These are phyloP conservation scores for Trichoderma asperellum DNA, from an alignment of 2,329 filamentous ascomycete species.

Conservation along the genomic window DNA sequence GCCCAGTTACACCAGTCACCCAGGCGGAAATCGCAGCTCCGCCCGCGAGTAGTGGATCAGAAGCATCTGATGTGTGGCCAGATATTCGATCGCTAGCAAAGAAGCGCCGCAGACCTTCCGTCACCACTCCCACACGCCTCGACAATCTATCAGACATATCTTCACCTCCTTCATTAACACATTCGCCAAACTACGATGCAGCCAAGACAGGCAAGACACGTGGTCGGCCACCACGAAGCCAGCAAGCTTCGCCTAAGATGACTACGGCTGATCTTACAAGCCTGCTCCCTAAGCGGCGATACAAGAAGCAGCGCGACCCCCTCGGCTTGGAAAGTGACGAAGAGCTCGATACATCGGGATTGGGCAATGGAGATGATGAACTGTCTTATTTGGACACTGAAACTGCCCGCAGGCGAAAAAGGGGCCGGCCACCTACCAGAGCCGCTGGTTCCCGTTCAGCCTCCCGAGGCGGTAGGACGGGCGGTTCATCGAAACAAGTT, in stretches of 20 bases:
- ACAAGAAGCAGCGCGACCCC: constrained; percentile 45
- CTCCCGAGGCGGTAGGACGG: constrained; percentile 37
- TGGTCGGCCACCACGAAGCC: constrained; percentile 35
- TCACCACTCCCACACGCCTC: constrained; percentile 44
- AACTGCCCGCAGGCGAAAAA: constrained; percentile 42
- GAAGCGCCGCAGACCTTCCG: constrained; percentile 47
- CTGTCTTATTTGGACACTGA: constrained; percentile 51
- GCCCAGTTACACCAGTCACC: constrained; percentile 50
- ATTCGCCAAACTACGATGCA: constrained; percentile 61
- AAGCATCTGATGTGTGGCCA: constrained; percentile 54
- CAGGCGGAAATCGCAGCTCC: constrained; percentile 58
- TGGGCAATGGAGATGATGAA: constrained; percentile 61
- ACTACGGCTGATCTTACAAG: constrained; percentile 60
- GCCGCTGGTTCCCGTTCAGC: constrained; percentile 37
- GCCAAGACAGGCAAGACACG: constrained; percentile 39
- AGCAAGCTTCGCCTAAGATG: constrained; percentile 48
- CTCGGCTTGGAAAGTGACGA: constrained; percentile 49
- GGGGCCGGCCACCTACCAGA: constrained; percentile 39
- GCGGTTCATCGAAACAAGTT: constrained; percentile 34
- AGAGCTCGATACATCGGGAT: constrained; percentile 53
- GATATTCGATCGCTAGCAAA: constrained; percentile 56
- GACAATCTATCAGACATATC: constrained; percentile 59
- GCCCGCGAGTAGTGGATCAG: constrained; percentile 58
- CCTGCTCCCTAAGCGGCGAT: constrained; percentile 57
- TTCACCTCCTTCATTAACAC: constrained; percentile 67